Percentiles rank a stretch among this genome's conserved stretches.
These are phyloP conservation scores for Trametes cingulata DNA, from an alignment of 768 basidiomycete genomes.

Conservation along the genomic window DNA sequence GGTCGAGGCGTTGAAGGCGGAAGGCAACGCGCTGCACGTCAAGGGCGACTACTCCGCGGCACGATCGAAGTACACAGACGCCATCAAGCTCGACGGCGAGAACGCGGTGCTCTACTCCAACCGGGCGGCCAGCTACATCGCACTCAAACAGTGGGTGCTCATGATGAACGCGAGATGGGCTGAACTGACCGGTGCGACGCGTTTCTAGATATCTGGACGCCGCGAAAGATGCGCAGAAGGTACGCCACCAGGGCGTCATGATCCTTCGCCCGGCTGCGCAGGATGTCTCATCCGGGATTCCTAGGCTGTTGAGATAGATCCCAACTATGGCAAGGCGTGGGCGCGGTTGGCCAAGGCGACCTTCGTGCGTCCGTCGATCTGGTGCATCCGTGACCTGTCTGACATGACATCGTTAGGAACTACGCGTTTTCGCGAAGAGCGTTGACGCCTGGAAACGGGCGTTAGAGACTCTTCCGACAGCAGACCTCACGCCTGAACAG, in stretches of 20 bases:
- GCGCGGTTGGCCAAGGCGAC: slow-evolving; percentile 23
- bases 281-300: background rate
- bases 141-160: slow-evolving; percentile 37
- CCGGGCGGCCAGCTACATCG: slow-evolving; percentile 42
- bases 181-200: background rate
- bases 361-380: slow-evolving; percentile 15
- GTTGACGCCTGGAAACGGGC: slow-evolving; percentile 22
- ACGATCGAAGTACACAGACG: slow-evolving; percentile 42
- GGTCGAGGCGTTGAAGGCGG: slow-evolving; percentile 36
- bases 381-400: background rate
- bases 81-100: slow-evolving; percentile 39
- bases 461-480: slow-evolving; percentile 10
- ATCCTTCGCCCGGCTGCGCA: background rate
- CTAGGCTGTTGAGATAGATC: slow-evolving; percentile 27
- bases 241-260: background rate
- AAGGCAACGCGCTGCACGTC: slow-evolving; percentile 42
- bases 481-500: slow-evolving; percentile 15
- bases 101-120: slow-evolving; percentile 48
- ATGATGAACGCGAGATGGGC: background rate
- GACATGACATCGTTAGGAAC: slow-evolving; percentile 2
- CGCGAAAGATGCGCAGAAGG: slow-evolving; percentile 19
- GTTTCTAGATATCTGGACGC: slow-evolving; percentile 20
- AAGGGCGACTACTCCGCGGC: slow-evolving; percentile 38
- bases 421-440: slow-evolving; percentile 13
- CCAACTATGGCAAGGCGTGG: slow-evolving; percentile 29